Percentiles rank a stretch among this genome's conserved stretches.
Conservation (phyloP, 306 rosid species). For the Hippophae gyantsensis region DNA sequence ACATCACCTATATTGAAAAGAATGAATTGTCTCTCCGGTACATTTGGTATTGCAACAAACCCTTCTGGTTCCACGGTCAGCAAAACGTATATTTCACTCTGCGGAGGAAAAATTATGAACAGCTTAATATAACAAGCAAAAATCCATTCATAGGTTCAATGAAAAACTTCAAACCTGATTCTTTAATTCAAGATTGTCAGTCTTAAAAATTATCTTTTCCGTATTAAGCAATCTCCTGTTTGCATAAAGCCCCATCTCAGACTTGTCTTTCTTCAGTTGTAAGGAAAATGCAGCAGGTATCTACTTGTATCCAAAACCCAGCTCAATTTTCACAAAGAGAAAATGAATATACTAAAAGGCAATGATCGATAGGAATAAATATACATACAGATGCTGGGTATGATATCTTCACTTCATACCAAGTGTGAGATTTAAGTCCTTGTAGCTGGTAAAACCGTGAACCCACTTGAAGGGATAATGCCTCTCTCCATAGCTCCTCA, state of each 20-base stretch:
- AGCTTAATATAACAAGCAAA: background rate
- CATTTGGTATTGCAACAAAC: constrained; percentile 54
- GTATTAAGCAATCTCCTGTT: constrained; percentile 78
- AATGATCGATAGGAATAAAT: constrained; percentile 1
- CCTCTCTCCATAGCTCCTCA: constrained; percentile 64
- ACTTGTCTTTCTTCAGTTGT: constrained; percentile 46
- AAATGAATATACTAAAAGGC: background rate
- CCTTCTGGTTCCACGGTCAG: constrained; percentile 83
- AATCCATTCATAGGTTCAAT: constrained; percentile 2
- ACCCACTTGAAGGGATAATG: constrained; percentile 48
- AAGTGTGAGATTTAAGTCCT: constrained; percentile 51
- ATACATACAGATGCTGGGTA: constrained; percentile 93
- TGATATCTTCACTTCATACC: constrained; percentile 99
- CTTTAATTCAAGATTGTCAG: constrained; percentile 12
- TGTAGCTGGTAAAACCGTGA: constrained; percentile 58
- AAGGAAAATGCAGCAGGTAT: constrained; percentile 68
- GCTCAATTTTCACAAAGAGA: constrained; percentile 25
- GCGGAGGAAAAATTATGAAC: constrained; percentile 10
- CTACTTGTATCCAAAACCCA: constrained; percentile 24
- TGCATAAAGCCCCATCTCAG: constrained; percentile 21
- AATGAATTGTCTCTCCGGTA: constrained; percentile 48
- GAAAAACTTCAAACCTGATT: constrained; percentile 19
- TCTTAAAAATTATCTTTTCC: constrained; percentile 70
- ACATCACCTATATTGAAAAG: constrained; percentile 70
- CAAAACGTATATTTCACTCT: constrained; percentile 38